Conservation (phyloP, 139 green algal species). For the Nannochloris sp. region DNA sequence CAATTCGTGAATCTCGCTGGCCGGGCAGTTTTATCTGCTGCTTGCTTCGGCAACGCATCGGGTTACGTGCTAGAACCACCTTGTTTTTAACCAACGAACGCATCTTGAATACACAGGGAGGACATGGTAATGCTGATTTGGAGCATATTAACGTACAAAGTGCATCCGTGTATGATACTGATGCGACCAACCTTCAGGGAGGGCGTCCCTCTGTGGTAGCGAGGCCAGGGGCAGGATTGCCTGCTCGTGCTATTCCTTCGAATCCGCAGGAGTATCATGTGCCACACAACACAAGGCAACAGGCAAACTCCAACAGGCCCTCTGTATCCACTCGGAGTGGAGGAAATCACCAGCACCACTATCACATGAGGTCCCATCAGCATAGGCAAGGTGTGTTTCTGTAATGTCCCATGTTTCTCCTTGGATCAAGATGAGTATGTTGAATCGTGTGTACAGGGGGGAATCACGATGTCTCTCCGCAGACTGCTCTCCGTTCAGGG, state of each 20-base stretch:
- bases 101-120: no score
- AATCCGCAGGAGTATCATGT: not conserved
- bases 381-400: no score
- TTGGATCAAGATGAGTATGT: not conserved
- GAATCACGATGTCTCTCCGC: not conserved
- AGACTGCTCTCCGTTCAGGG: not conserved
- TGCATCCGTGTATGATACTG: not conserved
- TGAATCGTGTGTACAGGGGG: not conserved
- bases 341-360: no score
- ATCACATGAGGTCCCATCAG: not conserved
- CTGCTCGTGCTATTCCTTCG: conserved; percentile 6
- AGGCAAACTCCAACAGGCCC: not conserved
- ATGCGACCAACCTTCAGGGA: not conserved
- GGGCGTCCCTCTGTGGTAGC: conserved; percentile 4
- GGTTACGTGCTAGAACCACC: no score
- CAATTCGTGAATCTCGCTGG: no score
- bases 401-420: no score
- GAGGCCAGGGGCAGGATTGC: conserved; percentile 9
- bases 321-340: not conserved
- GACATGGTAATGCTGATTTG: not conserved
- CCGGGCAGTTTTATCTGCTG: no score
- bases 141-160: not conserved
- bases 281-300: conserved; percentile 2
- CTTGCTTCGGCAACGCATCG: no score
- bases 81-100: no score